These are phyloP conservation scores for Carex arenaria DNA, from an alignment of 202 grass and related monocot species.

Conservation along the genomic window DNA sequence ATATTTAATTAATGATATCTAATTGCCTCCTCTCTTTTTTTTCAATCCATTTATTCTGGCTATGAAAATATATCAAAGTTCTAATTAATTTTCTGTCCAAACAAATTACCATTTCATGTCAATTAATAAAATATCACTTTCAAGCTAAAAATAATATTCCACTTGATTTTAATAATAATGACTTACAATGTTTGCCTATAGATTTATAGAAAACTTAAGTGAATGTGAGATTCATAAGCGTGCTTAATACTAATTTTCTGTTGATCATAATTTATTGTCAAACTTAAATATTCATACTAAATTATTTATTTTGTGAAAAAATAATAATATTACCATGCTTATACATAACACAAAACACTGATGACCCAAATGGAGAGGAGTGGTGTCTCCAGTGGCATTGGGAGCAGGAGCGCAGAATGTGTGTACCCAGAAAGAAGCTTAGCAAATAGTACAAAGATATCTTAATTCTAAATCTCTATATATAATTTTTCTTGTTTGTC, in stretches of 20 bases:
- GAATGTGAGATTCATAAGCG: not conserved
- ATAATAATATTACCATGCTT: not conserved
- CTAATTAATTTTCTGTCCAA: not conserved
- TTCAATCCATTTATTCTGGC: not conserved
- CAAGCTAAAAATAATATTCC: not conserved
- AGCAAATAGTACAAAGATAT: constrained; percentile 44
- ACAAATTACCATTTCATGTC: not conserved
- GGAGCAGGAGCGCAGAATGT: constrained; percentile 96
- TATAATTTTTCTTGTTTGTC: not conserved
- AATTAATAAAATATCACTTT: not conserved
- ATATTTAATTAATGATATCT: not conserved
- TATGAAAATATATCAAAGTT: not conserved
- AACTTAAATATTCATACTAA: not conserved
- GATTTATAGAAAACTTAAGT: not conserved
- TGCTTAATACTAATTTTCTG: not conserved
- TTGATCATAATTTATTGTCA: not conserved
- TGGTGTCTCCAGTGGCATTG: constrained; percentile 25
- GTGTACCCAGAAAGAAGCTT: constrained; percentile 82
- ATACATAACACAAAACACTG: not conserved
- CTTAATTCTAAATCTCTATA: constrained; percentile 46
- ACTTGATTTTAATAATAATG: not conserved
- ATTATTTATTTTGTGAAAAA: not conserved
- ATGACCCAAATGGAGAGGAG: not conserved
- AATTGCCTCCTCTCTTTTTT: not conserved
- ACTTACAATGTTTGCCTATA: not conserved